Base-by-base conservation (phyloP, 108 stramenopile genomes). In the Skeletonema grethae region DNA sequence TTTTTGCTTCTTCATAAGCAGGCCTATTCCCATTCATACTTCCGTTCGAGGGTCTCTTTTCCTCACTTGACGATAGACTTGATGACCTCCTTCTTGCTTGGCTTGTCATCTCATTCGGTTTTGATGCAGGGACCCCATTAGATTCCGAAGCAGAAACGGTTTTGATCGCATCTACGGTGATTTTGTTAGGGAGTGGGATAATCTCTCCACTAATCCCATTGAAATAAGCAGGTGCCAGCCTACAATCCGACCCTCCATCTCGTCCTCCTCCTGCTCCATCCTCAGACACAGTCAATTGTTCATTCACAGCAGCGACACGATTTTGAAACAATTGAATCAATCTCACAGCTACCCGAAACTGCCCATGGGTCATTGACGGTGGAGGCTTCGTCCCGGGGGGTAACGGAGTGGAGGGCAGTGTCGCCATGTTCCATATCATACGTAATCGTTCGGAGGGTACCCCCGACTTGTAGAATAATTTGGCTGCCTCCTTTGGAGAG, bases 391-490 rank as follows among this genome's bases (percentile, higher is more conserved):
- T 43, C 16, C 36, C 64, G 2, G 63, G 18, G 28, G 76, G 48
- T 7, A 50, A 16, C 25, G 63, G 48, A 4, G 36, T 11, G 20
- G 35, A 30, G 24, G 71, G 71, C 4, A 63, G 10, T 9, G 66
- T 67, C n/a, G 78, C 78, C 78, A 79, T 79, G 50, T 79, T 79
- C 78, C 78, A 79, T 41, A 79, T 72, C 41, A 72, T 35, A 0
- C 70, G 59, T n/a, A 79, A 63, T 22, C 64, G 41, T 7, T 79
- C 78, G 1, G 66, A 20, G 31, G 78, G 66, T 20, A 79, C 57
- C 2, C 48, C 60, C 4, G 66, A 68, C 9, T 60, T 36, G 36
- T 66, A 35, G 46, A 79, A 79, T 28, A 79, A 64, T 45, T 63
- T 64, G 16, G 65, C 61, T 3, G 79, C 79, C 20, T 53, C 63